Evolutionary conservation across 1,284 basidiomycete species (phyloP), one percentile per base, ranked within the genome.

Genomic region (Ustanciosporium gigantosporum): DNA sequence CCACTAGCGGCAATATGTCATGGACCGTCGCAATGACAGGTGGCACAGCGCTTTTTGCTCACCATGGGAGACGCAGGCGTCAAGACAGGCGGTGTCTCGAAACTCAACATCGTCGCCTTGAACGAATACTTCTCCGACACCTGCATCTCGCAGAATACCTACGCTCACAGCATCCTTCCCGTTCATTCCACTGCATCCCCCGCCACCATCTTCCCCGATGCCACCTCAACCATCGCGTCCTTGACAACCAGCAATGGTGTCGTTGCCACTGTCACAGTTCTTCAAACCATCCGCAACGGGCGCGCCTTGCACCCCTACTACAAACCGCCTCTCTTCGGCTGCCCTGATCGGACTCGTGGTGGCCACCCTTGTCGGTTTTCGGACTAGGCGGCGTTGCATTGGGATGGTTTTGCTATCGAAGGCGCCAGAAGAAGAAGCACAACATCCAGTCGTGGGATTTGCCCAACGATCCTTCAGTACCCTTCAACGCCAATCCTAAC

Each of bases 371-470:
- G 50, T 45, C 25, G 21, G 22, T 23, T n/a, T 24, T 67, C 15
- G 57, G 44, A 9, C 16, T 65, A 4, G 23, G 58, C 16, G 50
- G 58, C 20, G 59, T 53, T 16, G 41, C 52, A 3, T 34, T 50
- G 15, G 57, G 52, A 32, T 68, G 57, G 56, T 51, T 43, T 49
- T 52, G 66, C 46, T 65, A 45, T 36, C 51, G 53, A 19, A 42
- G 62, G n/a, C 41, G 31, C 14, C 45, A 57, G 46, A 60, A 42
- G 36, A 36, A 43, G 14, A 48, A 52, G 31, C 31, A 49, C 13
- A 53, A 57, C 47, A 57, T 64, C 32, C 47, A 47, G 13, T 46
- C 53, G 15, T 64, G 60, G 60, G 60, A 64, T 20, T 25, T 64
- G 25, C 60, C 60, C 16, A 40, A 29, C 20, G 60, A 64, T 27